Evolutionary conservation across 805 yeast genomes (phyloP), one percentile per base, ranked within the genome.

Genomic region (Kluyveromyces siamensis): DNA sequence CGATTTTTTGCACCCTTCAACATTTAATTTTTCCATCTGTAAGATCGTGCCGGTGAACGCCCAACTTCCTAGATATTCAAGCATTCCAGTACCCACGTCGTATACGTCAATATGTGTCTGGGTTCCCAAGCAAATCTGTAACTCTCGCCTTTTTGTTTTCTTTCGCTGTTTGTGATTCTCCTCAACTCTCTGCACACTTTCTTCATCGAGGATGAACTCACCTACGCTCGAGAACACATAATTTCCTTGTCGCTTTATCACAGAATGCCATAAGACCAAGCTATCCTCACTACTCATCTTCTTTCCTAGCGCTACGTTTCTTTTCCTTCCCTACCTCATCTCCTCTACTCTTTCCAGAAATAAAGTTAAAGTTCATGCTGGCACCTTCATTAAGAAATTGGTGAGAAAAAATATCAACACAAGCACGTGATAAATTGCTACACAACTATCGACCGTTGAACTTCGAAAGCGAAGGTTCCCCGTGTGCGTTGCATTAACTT

Each of bases 201-300:
- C 35, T 30, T 30, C 35, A 30, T 30, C n/a, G 35, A 55, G 87
- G 1, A 76, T 66, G 60, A 89, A 88, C 52, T 75, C 77, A 1
- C 96, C 96, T 7, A 79, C 72, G n/a, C 82, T 70, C 1, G 89
- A 73, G 33, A 65, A 64, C 6, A 74, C 62, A 3, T 80, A 72
- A 39, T 80, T 72, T 6, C 80, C 63, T 2, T 90, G 83, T 8
- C 69, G 72, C 54, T 75, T 75, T n/a, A 88, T 70, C 8, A 96
- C 86, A 51, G 85, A 71, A 56, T 87, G 76, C 66, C 87, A 88
- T 35, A 88, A 71, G 46, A 43, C 10, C 39, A 43, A 13, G 8
- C 17, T 25, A 17, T 37, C 14, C 8, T 43, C 45, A 4, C 18
- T 17, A n/a, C 25, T 19, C 40, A 37, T 19, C 13, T 13, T n/a